Conservation (phyloP, 495 filamentous ascomycete species). For the Xylaria acuta region DNA sequence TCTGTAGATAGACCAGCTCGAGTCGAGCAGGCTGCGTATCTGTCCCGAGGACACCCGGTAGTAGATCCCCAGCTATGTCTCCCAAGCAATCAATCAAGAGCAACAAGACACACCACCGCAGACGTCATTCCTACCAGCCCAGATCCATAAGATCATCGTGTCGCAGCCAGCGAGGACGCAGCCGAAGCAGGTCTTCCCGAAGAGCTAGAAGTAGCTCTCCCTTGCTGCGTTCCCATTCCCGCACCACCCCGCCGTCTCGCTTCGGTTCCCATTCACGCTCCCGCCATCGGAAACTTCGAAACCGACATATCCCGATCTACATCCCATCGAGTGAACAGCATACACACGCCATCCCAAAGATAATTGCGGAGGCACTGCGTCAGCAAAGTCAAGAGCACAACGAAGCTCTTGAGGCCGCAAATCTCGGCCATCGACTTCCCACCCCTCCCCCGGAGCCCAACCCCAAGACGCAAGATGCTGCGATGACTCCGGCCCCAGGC, state of each 20-base stretch:
- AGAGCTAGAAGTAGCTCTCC: constrained; percentile 21
- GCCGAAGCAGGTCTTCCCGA: constrained; percentile 9
- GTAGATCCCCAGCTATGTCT: constrained; percentile 14
- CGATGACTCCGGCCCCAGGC: not conserved
- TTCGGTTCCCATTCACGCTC: constrained; percentile 12
- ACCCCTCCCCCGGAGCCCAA: constrained; percentile 10
- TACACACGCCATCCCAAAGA: not conserved
- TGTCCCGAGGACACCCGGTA: not conserved
- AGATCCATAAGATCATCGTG: constrained; percentile 1
- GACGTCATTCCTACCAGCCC: constrained; percentile 4
- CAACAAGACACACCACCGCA: constrained; percentile 5
- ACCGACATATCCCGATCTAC: constrained; percentile 18
- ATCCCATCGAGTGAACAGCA: constrained; percentile 10
- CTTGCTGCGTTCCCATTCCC: not conserved
- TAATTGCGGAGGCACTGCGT: constrained; percentile 10
- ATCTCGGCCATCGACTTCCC: constrained; percentile 2
- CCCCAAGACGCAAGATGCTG: not conserved
- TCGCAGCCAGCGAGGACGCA: constrained; percentile 12
- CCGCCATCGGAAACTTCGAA: constrained; percentile 2
- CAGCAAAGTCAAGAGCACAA: constrained; percentile 7
- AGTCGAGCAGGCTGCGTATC: not conserved
- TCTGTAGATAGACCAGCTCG: not conserved
- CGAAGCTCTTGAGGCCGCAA: constrained; percentile 6
- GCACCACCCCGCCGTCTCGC: not conserved
- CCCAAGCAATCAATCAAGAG: not conserved